phyloP scores from a whole-genome alignment of 306 rosid genomes.

The Fragaria vesca region DNA sequence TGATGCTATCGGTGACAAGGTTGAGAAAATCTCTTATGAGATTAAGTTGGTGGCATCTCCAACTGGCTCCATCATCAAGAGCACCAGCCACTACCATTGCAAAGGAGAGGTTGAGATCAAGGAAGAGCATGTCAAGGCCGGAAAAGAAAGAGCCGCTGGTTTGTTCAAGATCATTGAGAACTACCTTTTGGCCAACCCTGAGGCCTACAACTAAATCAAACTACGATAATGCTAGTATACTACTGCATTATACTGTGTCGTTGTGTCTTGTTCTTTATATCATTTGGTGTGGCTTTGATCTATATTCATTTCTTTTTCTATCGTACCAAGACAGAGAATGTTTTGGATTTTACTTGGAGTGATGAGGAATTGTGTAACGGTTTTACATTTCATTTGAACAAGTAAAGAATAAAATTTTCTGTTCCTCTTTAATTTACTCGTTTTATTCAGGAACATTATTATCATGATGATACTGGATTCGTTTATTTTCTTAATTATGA shows the following conservation, averaged over 20 bases:
- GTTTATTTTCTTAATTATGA: too few species aligned
- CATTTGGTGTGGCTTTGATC: background rate
- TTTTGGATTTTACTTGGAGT: background rate
- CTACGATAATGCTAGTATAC: background rate
- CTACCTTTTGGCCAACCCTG: background rate
- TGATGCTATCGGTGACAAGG: conserved; percentile 13
- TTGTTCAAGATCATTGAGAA: background rate
- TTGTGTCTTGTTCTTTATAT: background rate
- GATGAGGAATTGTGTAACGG: background rate
- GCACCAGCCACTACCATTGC: conserved; percentile 21
- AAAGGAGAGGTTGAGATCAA: conserved; percentile 12
- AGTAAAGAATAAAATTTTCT: background rate
- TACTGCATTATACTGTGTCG: background rate
- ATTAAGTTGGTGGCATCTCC: conserved; percentile 17
- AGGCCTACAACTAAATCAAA: background rate
- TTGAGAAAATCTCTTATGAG: background rate
- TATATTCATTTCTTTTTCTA: background rate
- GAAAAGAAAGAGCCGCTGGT: background rate
- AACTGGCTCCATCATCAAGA: conserved; percentile 28
- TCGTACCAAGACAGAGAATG: background rate
- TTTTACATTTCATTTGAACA: background rate
- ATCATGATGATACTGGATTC: too few species aligned
- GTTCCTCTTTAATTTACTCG: too few species aligned
- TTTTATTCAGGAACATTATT: too few species aligned
- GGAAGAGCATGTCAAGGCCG: background rate